These are phyloP conservation scores for Protomyces inundatus DNA, from an alignment of 1,139 yeast species.

Conservation along the genomic window DNA sequence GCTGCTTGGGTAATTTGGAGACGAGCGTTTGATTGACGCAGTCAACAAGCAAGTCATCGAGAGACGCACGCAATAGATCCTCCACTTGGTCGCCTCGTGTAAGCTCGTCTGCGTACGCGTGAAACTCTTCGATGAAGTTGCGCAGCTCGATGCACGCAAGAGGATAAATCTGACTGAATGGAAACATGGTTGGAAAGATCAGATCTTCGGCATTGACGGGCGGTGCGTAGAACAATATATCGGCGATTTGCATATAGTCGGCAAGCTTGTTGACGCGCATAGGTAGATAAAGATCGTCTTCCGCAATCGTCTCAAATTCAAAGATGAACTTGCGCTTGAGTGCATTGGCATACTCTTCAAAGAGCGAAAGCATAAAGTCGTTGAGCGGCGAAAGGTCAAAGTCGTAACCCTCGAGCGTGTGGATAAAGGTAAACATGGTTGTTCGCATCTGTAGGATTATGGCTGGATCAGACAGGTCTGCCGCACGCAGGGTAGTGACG, in stretches of 20 bases:
- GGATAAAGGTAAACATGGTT: conserved; percentile 64
- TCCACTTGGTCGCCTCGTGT: conserved; percentile 48
- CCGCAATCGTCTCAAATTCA: conserved; percentile 59
- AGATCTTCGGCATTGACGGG: conserved; percentile 46
- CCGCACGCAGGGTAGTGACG: conserved; percentile 35
- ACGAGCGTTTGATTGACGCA: conserved; percentile 65
- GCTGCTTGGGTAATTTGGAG: conserved; percentile 59
- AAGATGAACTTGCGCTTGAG: conserved; percentile 54
- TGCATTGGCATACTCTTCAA: conserved; percentile 56
- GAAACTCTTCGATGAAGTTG: conserved; percentile 57
- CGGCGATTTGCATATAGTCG: conserved; percentile 59
- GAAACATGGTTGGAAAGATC: conserved; percentile 66
- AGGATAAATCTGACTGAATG: conserved; percentile 84
- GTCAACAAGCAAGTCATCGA: conserved; percentile 64
- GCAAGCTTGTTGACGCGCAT: conserved; percentile 57
- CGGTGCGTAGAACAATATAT: conserved; percentile 65
- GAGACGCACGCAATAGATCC: conserved; percentile 41
- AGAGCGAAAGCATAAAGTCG: conserved; percentile 55
- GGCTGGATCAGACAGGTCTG: conserved; percentile 38
- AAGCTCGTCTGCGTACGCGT: conserved; percentile 56
- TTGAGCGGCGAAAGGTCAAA: conserved; percentile 60
- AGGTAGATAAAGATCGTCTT: conserved; percentile 86
- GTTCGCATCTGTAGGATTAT: conserved; percentile 50
- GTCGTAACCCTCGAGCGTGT: conserved; percentile 63
- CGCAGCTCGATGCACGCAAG: conserved; percentile 74